Percentiles rank a stretch among this genome's conserved stretches.
phyloP scores from a whole-genome alignment of 2,329 filamentous ascomycete genomes.

The Xylariaceae sp. region DNA sequence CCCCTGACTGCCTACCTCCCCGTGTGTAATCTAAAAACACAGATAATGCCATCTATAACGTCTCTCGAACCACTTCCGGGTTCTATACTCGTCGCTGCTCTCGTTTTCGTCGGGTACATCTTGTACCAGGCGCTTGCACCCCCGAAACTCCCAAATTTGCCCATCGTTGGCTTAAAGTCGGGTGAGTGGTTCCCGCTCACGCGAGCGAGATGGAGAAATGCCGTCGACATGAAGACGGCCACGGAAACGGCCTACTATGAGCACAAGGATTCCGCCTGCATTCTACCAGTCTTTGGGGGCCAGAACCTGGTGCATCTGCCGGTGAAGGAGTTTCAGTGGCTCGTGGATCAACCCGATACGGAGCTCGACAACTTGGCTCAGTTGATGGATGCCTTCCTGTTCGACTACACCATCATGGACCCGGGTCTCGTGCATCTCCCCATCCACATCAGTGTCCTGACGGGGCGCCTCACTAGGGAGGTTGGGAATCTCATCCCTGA shows the following conservation, averaged over 20 bases:
- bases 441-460: constrained; percentile 26
- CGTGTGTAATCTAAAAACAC: no score
- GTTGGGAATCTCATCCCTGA: constrained; percentile 29
- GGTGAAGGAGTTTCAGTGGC: constrained; percentile 26
- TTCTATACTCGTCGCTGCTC: not conserved
- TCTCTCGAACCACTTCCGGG: not conserved
- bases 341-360: constrained; percentile 28
- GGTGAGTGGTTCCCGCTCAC: constrained; percentile 31
- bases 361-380: constrained; percentile 22
- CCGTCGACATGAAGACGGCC: constrained; percentile 25
- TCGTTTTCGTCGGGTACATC: constrained; percentile 3
- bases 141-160: constrained; percentile 25
- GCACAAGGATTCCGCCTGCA: constrained; percentile 22
- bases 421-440: constrained; percentile 20
- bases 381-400: constrained; percentile 22
- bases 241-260: constrained; percentile 22
- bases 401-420: constrained; percentile 24
- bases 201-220: constrained; percentile 30
- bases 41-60: not conserved
- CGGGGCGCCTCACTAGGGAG: constrained; percentile 26
- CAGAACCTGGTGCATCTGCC: constrained; percentile 26
- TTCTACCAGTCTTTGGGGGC: constrained; percentile 23
- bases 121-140: constrained; percentile 24
- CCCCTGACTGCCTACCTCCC: no score
- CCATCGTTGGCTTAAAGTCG: constrained; percentile 28